Base-by-base conservation (phyloP, 2,329 filamentous ascomycete species). In the Neonectria magnoliae region DNA sequence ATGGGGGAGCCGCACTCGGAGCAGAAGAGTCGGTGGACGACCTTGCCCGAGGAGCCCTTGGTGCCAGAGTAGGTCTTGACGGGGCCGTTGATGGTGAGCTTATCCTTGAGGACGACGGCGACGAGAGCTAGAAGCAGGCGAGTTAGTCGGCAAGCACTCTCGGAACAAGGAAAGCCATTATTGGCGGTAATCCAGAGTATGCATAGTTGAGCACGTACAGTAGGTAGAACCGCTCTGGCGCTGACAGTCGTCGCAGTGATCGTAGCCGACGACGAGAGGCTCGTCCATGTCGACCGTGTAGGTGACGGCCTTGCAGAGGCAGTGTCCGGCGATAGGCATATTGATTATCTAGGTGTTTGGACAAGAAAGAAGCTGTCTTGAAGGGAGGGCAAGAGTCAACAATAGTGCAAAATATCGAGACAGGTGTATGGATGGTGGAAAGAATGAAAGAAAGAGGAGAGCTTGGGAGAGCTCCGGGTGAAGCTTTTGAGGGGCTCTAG, bases 201-300 rank as follows among this genome's bases (percentile, higher is more conserved):
- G 4, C 5, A 3, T 48, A 8, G 22, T 38, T 44, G 20, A 29
- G n/a, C 4, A 76, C 85, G 68, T 78, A 89, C 87, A 91, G 79
- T 91, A 91, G 62, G 89, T 90, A 18, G 88, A 91, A 68, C 89
- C 89, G 55, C 80, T 86, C 80, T 91, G 89, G 75, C 89, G 88
- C 80, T 91, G 89, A 84, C 89, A 91, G 80, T 91, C 89, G 75
- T 91, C 89, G 74, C 89, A 91, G 82, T 91, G 89, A 76, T 91
- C 90, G 77, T 91, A 91, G 68, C 85, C 89, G 56, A 86, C 87
- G 77, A 86, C 47, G 59, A 86, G 74, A 57, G 85, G 84, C 53
- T 78, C 80, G 27, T 86, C 84, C 64, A 85, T 78, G 76, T 85
- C 83, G 55, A 79, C 81, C 75, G 84, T 84, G 84, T 93, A 94